phyloP scores from a whole-genome alignment of 1,139 yeast genomes.

The Candida gigantensis region DNA sequence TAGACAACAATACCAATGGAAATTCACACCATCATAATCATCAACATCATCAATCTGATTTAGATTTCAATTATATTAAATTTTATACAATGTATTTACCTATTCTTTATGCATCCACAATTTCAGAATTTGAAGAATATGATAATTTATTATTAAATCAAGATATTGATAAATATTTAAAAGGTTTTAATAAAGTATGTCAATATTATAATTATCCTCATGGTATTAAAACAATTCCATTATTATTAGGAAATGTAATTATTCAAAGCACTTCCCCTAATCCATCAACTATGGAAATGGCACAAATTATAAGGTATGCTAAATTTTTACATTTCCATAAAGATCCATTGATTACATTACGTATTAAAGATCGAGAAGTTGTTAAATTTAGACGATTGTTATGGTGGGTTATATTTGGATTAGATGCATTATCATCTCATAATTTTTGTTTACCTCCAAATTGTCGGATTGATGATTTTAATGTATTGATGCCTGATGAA shows the following conservation, averaged over 20 bases:
- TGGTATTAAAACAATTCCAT: constrained; percentile 47
- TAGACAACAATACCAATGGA: neutral
- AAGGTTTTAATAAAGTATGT: constrained; percentile 49
- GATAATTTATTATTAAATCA: constrained; percentile 48
- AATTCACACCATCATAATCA: no score
- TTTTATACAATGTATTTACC: constrained; percentile 53
- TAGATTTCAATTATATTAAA: constrained; percentile 39
- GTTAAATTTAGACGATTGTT: constrained; percentile 55
- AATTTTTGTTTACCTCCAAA: constrained; percentile 60
- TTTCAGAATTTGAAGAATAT: constrained; percentile 56
- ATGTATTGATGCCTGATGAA: constrained; percentile 56
- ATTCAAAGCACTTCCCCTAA: constrained; percentile 58
- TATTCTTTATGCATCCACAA: constrained; percentile 53
- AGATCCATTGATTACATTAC: constrained; percentile 55
- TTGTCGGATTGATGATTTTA: constrained; percentile 55
- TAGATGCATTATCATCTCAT: constrained; percentile 59
- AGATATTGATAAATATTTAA: constrained; percentile 49
- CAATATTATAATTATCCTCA: constrained; percentile 56
- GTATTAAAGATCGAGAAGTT: constrained; percentile 47
- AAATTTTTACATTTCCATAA: constrained; percentile 57
- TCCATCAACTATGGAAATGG: constrained; percentile 55
- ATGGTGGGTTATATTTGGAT: constrained; percentile 68
- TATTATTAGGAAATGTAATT: constrained; percentile 51
- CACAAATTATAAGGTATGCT: constrained; percentile 53
- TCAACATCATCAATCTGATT: constrained; percentile 6